Evolutionary conservation across 768 basidiomycete species (phyloP).

Genomic region (Kwoniella botswanensis): DNA sequence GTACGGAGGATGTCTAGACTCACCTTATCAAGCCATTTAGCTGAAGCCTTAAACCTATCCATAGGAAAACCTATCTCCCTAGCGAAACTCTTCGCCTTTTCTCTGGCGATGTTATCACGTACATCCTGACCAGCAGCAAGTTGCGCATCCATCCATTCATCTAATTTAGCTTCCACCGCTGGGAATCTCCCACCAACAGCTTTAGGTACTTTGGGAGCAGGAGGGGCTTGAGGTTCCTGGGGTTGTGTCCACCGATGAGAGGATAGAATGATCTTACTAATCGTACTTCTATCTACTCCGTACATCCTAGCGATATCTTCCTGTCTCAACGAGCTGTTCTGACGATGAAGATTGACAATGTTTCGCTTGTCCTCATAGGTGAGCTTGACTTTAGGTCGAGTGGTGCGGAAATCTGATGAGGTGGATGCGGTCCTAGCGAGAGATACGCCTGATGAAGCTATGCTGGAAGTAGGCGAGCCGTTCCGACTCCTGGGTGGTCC

Average conservation of each 20-base stretch:
- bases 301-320: conserved; percentile 57
- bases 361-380: conserved; percentile 56
- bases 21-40: conserved; percentile 57
- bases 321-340: conserved; percentile 53
- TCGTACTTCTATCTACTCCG: conserved; percentile 56
- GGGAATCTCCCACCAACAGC: conserved; percentile 53
- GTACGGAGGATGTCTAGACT: conserved; percentile 1
- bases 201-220: conserved; percentile 41
- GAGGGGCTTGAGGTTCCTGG: conserved; percentile 41
- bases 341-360: conserved; percentile 50
- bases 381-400: conserved; percentile 55
- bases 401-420: conserved; percentile 34
- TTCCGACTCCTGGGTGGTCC: conserved; percentile 39
- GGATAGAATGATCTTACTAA: conserved; percentile 54
- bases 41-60: conserved; percentile 56
- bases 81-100: conserved; percentile 53
- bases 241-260: conserved; percentile 54
- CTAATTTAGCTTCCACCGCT: conserved; percentile 51
- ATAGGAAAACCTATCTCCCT: conserved; percentile 48
- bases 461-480: conserved; percentile 43
- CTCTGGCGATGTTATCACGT: conserved; percentile 48
- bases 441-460: conserved; percentile 36
- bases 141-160: conserved; percentile 56
- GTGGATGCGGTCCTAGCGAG: conserved; percentile 39
- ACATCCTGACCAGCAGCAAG: conserved; percentile 50